Conservation (phyloP, 2,329 filamentous ascomycete genomes). For the Botrytis cinerea region DNA sequence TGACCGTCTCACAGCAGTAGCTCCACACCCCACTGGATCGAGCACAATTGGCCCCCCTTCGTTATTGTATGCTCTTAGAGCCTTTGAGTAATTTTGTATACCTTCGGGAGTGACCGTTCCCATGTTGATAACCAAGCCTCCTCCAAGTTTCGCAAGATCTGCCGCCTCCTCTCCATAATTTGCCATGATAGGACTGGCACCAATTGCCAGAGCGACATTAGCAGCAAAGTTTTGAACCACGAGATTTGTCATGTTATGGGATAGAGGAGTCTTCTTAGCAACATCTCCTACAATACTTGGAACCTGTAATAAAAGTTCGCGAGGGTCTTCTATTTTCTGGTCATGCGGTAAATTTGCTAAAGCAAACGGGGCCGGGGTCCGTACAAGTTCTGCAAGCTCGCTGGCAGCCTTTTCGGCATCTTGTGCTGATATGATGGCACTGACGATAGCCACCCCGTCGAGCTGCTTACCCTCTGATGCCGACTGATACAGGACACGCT, state of each 20-base stretch:
- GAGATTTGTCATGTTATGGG: slow-evolving; percentile 96
- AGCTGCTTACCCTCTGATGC: slow-evolving; percentile 56
- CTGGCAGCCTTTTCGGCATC: slow-evolving; percentile 66
- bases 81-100: slow-evolving; percentile 69
- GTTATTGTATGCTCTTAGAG: slow-evolving; percentile 78
- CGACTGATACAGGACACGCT: slow-evolving; percentile 73
- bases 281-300: slow-evolving; percentile 59
- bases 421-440: slow-evolving; percentile 75
- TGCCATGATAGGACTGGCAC: slow-evolving; percentile 92
- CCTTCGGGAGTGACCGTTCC: slow-evolving; percentile 81
- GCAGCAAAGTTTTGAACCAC: slow-evolving; percentile 95
- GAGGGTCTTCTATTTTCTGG: slow-evolving; percentile 32
- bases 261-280: slow-evolving; percentile 66
- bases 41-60: slow-evolving; percentile 75
- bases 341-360: slow-evolving; percentile 25
- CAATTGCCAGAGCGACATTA: slow-evolving; percentile 82
- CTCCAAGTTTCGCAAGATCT: slow-evolving; percentile 76
- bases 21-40: slow-evolving; percentile 89
- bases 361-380: slow-evolving; percentile 38
- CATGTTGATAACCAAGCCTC: slow-evolving; percentile 90
- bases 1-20: slow-evolving; percentile 70
- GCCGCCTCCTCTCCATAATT: slow-evolving; percentile 79
- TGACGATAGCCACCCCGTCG: slow-evolving; percentile 85
- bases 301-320: slow-evolving; percentile 33
- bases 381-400: slow-evolving; percentile 59